Conservation (phyloP, 2,329 filamentous ascomycete genomes). For the Aspergillus uvarum region DNA sequence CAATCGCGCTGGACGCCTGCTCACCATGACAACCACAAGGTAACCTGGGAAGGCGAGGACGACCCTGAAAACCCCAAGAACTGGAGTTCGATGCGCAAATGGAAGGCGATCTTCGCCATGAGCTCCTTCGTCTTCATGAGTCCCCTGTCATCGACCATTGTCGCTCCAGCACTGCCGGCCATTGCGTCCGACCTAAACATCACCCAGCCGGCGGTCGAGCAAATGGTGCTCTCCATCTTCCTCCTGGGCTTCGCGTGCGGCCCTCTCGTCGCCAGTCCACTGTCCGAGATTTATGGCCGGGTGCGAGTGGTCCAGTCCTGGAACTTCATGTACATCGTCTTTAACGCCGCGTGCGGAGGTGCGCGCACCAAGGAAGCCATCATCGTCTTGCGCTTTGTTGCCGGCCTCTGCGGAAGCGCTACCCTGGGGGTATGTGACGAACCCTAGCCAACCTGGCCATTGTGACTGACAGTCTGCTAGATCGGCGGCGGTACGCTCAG, state of each 20-base stretch:
- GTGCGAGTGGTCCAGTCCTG: slow-evolving; percentile 14
- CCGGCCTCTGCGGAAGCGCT: slow-evolving; percentile 58
- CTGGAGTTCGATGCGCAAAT: slow-evolving; percentile 58
- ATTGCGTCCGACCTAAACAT: slow-evolving; percentile 58
- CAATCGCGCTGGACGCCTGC: no score
- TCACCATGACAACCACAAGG: neutral
- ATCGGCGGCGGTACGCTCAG: slow-evolving; percentile 40
- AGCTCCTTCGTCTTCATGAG: slow-evolving; percentile 61
- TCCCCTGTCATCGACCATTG: slow-evolving; percentile 63
- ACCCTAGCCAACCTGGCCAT: neutral
- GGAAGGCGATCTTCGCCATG: slow-evolving; percentile 55
- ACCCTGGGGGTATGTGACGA: slow-evolving; percentile 12
- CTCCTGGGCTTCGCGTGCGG: slow-evolving; percentile 52
- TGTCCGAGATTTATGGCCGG: slow-evolving; percentile 22
- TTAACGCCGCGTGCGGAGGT: slow-evolving; percentile 27
- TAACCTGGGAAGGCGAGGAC: slow-evolving; percentile 38
- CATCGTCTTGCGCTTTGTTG: slow-evolving; percentile 57
- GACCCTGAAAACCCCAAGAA: slow-evolving; percentile 51
- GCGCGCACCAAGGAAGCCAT: slow-evolving; percentile 37
- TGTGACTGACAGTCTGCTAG: slow-evolving; percentile 36
- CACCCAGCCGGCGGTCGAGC: slow-evolving; percentile 40
- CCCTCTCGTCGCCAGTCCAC: slow-evolving; percentile 17
- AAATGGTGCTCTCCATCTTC: slow-evolving; percentile 56
- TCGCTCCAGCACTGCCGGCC: slow-evolving; percentile 51
- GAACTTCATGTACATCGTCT: slow-evolving; percentile 19